phyloP scores from a whole-genome alignment of 768 basidiomycete species.

The Suillus cothurnatus region DNA sequence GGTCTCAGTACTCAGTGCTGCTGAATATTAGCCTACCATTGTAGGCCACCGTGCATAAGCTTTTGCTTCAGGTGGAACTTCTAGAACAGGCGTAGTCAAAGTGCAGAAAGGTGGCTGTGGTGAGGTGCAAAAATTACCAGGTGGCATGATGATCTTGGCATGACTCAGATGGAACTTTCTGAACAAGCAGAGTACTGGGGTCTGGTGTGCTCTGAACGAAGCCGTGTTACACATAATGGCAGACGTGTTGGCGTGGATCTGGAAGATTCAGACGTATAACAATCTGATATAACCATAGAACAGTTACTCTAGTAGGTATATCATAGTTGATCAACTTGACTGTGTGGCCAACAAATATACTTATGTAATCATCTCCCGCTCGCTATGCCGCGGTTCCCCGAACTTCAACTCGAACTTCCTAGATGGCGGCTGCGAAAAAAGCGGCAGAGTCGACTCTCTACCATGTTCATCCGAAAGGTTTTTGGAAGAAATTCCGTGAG shows the following conservation, averaged over 20 bases:
- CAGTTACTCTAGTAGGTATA: too few species aligned
- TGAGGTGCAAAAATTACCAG: neutral
- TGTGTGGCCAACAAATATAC: too few species aligned
- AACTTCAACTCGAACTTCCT: slow-evolving; percentile 14
- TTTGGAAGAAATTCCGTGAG: slow-evolving; percentile 97
- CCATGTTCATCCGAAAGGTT: slow-evolving; percentile 86
- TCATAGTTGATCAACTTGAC: too few species aligned
- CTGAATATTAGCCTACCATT: neutral
- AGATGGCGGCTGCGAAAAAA: slow-evolving; percentile 71
- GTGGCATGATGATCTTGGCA: neutral
- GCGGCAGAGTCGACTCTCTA: slow-evolving; percentile 88
- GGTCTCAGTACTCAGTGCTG: too few species aligned
- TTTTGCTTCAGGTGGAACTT: neutral
- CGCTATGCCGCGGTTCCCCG: slow-evolving; percentile 2
- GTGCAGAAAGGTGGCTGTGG: neutral
- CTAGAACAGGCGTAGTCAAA: neutral
- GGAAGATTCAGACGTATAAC: too few species aligned
- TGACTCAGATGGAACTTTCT: neutral
- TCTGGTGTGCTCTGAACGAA: neutral
- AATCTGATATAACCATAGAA: neutral
- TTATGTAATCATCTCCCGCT: neutral
- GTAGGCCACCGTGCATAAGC: neutral
- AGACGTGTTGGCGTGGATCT: neutral
- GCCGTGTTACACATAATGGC: neutral
- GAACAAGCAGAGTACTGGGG: neutral